phyloP scores from a whole-genome alignment of 139 green algal genomes.

The Closterium sp. region DNA sequence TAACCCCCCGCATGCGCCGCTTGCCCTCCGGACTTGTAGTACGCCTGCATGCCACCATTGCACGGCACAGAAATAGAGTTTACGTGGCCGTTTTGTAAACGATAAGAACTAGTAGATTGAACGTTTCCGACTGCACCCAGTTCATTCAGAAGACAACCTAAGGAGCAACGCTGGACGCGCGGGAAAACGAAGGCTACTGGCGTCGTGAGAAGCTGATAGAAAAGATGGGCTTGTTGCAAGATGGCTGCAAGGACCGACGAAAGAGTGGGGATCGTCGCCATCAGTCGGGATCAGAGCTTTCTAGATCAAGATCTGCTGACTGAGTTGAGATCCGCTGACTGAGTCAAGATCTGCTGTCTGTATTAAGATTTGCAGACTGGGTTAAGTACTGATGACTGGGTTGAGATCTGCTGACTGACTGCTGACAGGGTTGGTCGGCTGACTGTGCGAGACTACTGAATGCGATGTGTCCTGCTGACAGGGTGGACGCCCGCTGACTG shows the following conservation, averaged over 20 bases:
- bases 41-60: not conserved
- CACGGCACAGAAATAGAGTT: not conserved
- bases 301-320: not conserved
- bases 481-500: too few species aligned
- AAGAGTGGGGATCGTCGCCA: not conserved
- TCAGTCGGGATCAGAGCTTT: not conserved
- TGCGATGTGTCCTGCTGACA: too few species aligned
- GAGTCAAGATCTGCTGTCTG: too few species aligned
- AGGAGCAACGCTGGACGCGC: not conserved
- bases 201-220: not conserved
- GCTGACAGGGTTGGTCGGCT: too few species aligned
- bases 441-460: too few species aligned
- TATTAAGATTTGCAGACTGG: too few species aligned
- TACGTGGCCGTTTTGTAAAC: not conserved
- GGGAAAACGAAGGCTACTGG: not conserved
- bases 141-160: not conserved
- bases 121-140: not conserved
- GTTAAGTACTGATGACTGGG: too few species aligned
- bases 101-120: not conserved
- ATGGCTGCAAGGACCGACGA: not conserved
- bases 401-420: too few species aligned
- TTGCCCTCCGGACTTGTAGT: conserved; percentile 10
- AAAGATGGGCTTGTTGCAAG: not conserved
- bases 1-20: conserved; percentile 2
- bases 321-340: not conserved